Conservation (phyloP, 192 early-diverging fungal genomes). For the Coemansia sp. region DNA sequence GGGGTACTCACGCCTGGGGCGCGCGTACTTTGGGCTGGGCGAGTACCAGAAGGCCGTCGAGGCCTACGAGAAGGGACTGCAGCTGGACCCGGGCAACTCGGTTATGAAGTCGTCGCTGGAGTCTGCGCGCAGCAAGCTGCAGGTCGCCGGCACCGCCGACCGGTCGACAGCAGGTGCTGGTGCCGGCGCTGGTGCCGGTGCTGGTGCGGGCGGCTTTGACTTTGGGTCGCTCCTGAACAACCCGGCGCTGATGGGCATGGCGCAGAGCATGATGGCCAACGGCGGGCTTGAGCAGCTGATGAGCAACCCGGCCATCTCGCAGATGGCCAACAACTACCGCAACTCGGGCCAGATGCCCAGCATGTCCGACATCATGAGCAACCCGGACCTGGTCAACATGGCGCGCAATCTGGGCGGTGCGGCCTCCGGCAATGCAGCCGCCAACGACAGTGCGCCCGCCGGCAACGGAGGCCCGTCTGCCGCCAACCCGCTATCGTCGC, state of each 20-base stretch:
- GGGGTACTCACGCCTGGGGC: constrained; percentile 88
- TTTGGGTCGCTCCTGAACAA: constrained; percentile 82
- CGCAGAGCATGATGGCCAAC: constrained; percentile 84
- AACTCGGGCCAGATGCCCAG: constrained; percentile 42
- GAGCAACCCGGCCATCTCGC: constrained; percentile 86
- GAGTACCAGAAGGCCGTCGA: constrained; percentile 80
- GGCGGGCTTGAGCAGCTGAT: constrained; percentile 78
- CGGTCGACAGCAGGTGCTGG: constrained; percentile 24
- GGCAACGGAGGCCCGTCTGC: neutral
- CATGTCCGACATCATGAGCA: constrained; percentile 48
- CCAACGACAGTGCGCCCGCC: neutral
- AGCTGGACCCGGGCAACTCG: constrained; percentile 76
- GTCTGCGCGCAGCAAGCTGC: constrained; percentile 61
- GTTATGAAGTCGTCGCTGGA: constrained; percentile 75
- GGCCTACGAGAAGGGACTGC: constrained; percentile 87
- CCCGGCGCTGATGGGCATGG: constrained; percentile 96
- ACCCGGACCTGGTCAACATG: constrained; percentile 46
- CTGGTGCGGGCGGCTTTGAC: constrained; percentile 73
- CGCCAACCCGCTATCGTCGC: constrained; percentile 25
- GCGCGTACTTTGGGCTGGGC: constrained; percentile 87
- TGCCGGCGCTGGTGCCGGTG: constrained; percentile 50
- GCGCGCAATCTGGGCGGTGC: constrained; percentile 19
- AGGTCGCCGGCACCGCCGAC: constrained; percentile 25
- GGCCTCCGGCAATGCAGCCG: constrained; percentile 1
- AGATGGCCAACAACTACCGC: constrained; percentile 61